Conservation (phyloP, 345 rosid genomes). For the Angophora floribunda region DNA sequence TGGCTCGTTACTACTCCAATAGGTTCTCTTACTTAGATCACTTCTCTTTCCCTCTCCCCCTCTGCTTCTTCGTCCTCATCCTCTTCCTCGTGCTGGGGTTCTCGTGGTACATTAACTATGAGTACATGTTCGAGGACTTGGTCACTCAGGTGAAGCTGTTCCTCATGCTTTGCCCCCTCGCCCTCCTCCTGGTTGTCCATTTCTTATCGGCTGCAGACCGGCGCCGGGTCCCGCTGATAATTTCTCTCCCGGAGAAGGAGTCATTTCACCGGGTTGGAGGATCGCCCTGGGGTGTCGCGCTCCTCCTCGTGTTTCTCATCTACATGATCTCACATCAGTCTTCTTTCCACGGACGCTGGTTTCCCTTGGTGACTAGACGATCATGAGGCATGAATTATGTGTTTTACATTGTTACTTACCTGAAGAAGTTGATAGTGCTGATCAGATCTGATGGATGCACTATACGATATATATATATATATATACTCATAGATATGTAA, state of each 20-base stretch:
- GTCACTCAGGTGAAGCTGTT: slow-evolving; percentile 26
- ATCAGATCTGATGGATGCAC: not conserved
- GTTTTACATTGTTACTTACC: not conserved
- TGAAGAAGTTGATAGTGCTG: not conserved
- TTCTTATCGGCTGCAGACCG: slow-evolving; percentile 3
- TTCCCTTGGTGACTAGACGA: slow-evolving; percentile 22
- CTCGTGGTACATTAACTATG: slow-evolving; percentile 48
- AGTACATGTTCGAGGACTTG: slow-evolving; percentile 28
- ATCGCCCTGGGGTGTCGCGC: slow-evolving; percentile 49
- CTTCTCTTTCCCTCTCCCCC: slow-evolving; percentile 26
- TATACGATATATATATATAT: not conserved
- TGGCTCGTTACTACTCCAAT: slow-evolving; percentile 12
- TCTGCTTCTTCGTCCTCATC: slow-evolving; percentile 24
- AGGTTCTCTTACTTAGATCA: slow-evolving; percentile 15
- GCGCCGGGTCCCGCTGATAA: not conserved
- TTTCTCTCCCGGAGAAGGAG: slow-evolving; percentile 19
- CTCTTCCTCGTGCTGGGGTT: slow-evolving; percentile 21
- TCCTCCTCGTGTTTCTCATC: slow-evolving; percentile 39
- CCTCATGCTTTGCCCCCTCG: slow-evolving; percentile 38
- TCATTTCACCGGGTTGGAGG: slow-evolving; percentile 50
- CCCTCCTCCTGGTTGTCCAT: slow-evolving; percentile 31
- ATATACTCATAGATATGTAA: not conserved
- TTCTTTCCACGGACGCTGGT: slow-evolving; percentile 45
- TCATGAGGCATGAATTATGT: not conserved
- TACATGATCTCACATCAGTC: slow-evolving; percentile 52